A percentile compares a stretch with the other conserved stretches of the same genome.
Conservation (phyloP, 108 stramenopile genomes). For the Cyclostephanos invisitatus region DNA sequence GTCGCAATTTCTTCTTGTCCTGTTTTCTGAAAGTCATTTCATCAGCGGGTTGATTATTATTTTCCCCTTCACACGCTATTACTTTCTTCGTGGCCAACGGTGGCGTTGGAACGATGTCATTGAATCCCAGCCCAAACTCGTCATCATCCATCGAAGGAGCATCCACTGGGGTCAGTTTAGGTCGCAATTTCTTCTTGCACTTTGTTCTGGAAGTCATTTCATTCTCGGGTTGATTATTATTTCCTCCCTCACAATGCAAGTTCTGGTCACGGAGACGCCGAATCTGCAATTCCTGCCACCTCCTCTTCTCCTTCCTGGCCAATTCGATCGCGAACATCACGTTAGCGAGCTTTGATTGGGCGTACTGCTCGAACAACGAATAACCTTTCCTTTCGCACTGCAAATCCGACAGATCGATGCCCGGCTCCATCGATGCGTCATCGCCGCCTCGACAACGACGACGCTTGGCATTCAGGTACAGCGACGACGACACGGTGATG, state of each 20-base stretch:
- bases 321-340: slow-evolving; percentile 79
- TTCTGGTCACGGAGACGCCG: neutral
- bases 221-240: neutral
- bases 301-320: slow-evolving; percentile 41
- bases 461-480: slow-evolving; percentile 13
- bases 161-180: neutral
- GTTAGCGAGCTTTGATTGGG: slow-evolving; percentile 88
- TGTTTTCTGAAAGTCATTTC: neutral
- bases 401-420: slow-evolving; percentile 75
- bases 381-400: slow-evolving; percentile 62
- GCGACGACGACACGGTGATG: slow-evolving; percentile 43
- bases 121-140: neutral
- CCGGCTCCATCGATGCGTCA: slow-evolving; percentile 37
- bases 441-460: slow-evolving; percentile 18
- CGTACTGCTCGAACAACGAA: slow-evolving; percentile 84
- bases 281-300: neutral
- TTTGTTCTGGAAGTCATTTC: neutral
- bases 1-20: slow-evolving; percentile 1
- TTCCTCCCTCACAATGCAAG: neutral
- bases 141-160: slow-evolving; percentile 10
- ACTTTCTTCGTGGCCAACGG: neutral
- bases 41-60: neutral
- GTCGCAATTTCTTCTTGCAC: slow-evolving; percentile 1
- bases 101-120: neutral
- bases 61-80: neutral